Evolutionary conservation across 78 protist species (phyloP).

Genomic region (Planoprotostelium fungivorum): DNA sequence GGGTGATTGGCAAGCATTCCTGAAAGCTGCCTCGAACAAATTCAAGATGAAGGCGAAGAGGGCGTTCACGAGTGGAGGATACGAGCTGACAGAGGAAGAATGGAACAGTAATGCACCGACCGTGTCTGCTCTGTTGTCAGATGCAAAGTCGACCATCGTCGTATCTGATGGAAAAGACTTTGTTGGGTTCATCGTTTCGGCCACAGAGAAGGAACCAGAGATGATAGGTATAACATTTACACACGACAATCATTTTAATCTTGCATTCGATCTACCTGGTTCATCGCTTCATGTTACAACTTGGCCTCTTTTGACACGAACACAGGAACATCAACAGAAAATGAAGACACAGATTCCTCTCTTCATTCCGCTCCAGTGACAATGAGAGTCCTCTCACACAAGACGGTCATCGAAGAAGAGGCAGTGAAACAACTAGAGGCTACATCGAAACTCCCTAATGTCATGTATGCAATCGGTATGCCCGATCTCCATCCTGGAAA

Average conservation of each 20-base stretch:
- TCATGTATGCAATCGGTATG: background rate
- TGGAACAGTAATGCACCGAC: background rate
- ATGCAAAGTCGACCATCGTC: background rate
- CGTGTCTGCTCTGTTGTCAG: background rate
- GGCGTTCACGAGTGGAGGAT: background rate
- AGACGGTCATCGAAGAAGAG: background rate
- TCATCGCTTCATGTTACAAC: too few relatives aligned
- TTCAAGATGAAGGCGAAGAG: slow-evolving; percentile 6
- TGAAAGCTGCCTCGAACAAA: slow-evolving; percentile 8
- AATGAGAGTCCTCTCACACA: background rate
- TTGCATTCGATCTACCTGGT: too few relatives aligned
- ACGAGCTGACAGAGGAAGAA: background rate
- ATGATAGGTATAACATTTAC: background rate
- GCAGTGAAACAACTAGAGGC: slow-evolving; percentile 7
- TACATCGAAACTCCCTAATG: background rate
- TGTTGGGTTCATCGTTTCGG: background rate
- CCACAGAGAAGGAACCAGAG: background rate
- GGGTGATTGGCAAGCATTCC: background rate
- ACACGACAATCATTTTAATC: too few relatives aligned
- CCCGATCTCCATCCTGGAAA: slow-evolving; percentile 7
- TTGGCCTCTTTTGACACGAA: too few relatives aligned
- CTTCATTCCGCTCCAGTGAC: too few relatives aligned
- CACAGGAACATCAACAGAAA: background rate
- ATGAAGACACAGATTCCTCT: background rate
- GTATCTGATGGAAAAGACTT: background rate